Conservation (phyloP, 208 protist species). For the Acanthamoeba divionensis region DNA sequence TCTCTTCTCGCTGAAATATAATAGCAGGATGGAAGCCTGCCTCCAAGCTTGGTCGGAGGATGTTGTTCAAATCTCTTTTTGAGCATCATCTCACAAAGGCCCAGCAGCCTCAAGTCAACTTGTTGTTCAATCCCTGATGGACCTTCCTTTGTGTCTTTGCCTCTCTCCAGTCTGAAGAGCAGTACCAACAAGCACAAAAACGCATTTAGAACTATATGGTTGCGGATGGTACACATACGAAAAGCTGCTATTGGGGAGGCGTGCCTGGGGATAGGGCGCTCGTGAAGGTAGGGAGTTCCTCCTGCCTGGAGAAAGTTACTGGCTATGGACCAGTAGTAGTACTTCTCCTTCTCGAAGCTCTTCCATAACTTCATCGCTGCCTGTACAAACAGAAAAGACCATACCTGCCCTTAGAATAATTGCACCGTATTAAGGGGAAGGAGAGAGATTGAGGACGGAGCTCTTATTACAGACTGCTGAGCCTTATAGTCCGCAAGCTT, state of each 20-base stretch:
- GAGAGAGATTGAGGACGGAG: neutral
- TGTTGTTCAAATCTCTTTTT: neutral
- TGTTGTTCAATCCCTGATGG: too few relatives aligned
- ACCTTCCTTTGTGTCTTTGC: neutral
- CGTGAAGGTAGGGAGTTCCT: neutral
- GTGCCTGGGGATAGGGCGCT: neutral
- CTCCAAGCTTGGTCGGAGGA: neutral
- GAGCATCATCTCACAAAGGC: constrained; percentile 22
- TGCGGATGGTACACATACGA: neutral
- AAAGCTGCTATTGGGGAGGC: neutral
- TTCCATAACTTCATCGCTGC: constrained; percentile 35
- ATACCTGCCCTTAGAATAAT: too few relatives aligned
- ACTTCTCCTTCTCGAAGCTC: neutral
- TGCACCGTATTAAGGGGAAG: neutral
- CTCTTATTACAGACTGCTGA: constrained; percentile 9
- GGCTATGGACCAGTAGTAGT: constrained; percentile 49
- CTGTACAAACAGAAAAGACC: neutral
- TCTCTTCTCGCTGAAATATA: too few relatives aligned
- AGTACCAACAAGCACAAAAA: neutral
- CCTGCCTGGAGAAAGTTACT: constrained; percentile 41
- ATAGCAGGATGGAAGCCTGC: too few relatives aligned
- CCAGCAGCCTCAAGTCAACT: neutral
- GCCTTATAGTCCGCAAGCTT: constrained; percentile 5
- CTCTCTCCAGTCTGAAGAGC: neutral
- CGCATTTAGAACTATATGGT: too few relatives aligned